Base-by-base conservation (phyloP, 164 flowering plant genomes). In the Aristolochia californica region DNA sequence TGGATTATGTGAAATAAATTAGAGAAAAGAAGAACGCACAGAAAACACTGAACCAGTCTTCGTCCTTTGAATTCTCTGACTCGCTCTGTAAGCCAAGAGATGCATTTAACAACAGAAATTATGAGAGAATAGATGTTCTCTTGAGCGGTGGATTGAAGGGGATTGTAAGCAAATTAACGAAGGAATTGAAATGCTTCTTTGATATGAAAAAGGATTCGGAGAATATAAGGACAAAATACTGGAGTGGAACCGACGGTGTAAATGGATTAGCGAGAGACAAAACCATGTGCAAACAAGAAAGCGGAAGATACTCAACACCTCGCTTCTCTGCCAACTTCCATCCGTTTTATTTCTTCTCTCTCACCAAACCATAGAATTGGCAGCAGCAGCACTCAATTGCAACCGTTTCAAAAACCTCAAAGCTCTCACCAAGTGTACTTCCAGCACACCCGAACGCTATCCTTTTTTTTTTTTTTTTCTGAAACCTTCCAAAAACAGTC, bases 191-290 rank as follows among this genome's bases (percentile, higher is more conserved):
- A 7, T 28, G 34, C 10, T 34, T 34, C 40, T 1, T 4, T 9
- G 40, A 34, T 9, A 34, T 34, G 40, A 34, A 34, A 34, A 34
- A 12, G 40, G 10, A 34, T 34, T 5, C 40, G 50, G 51, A 45
- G 60, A 57, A 57, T 57, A 57, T 57, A 21, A 56, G 60, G 60
- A 57, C 60, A 25, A 49, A 48, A 44, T 44, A 45, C 18, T 50
- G 45, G 45, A 57, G 34, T n/a, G 15, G 23, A 57, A 57, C 45
- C 51, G 26, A 44, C 27, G 60, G 60, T 45, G 50, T 22, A 45
- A 44, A 57, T 2, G 22, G 20, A 17, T 48, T 24, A 28, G 27
- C n/a, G 16, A 24, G 51, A 22, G 51, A 44, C 22, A 57, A 45
- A 57, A 7, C 40, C 24, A 57, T 25, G 7, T 57, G 60, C 43